These are phyloP conservation scores for Botrytis hyacinthi DNA, from an alignment of 2,329 filamentous ascomycete genomes.

Conservation along the genomic window DNA sequence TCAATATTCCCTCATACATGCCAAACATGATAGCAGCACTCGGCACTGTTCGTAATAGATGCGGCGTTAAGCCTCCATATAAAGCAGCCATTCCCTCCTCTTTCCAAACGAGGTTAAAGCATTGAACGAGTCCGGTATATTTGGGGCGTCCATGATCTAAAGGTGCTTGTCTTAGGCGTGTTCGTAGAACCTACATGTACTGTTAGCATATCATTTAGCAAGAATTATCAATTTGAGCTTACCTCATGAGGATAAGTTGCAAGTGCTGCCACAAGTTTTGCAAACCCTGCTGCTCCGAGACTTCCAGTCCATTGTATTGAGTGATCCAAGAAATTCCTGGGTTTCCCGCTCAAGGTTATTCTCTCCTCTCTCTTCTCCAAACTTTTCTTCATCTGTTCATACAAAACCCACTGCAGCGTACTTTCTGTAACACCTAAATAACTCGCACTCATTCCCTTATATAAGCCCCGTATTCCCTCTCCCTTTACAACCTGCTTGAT, in stretches of 20 bases:
- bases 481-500: slow-evolving; percentile 75
- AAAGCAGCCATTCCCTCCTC: slow-evolving; percentile 84
- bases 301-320: slow-evolving; percentile 78
- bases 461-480: slow-evolving; percentile 79
- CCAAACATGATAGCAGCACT: slow-evolving; percentile 96
- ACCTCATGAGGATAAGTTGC: slow-evolving; percentile 93
- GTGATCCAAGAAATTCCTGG: slow-evolving; percentile 69
- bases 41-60: slow-evolving; percentile 86
- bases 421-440: slow-evolving; percentile 90
- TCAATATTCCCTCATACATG: slow-evolving; percentile 57
- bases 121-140: slow-evolving; percentile 85
- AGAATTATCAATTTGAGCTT: slow-evolving; percentile 30
- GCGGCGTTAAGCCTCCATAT: slow-evolving; percentile 88
- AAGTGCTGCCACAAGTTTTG: slow-evolving; percentile 81
- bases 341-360: slow-evolving; percentile 56
- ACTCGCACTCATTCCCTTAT: slow-evolving; percentile 86
- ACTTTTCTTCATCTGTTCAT: slow-evolving; percentile 85
- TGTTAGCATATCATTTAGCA: slow-evolving; percentile 16
- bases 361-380: slow-evolving; percentile 63
- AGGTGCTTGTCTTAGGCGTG: slow-evolving; percentile 82
- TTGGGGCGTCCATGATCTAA: slow-evolving; percentile 68
- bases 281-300: slow-evolving; percentile 72
- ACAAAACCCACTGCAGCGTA: slow-evolving; percentile 89
- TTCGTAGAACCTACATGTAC: slow-evolving; percentile 66
- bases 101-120: slow-evolving; percentile 82